Percentiles rank a stretch among this genome's conserved stretches.
phyloP scores from a whole-genome alignment of 192 early-diverging fungal genomes.

The Backusella tuberculispora region DNA sequence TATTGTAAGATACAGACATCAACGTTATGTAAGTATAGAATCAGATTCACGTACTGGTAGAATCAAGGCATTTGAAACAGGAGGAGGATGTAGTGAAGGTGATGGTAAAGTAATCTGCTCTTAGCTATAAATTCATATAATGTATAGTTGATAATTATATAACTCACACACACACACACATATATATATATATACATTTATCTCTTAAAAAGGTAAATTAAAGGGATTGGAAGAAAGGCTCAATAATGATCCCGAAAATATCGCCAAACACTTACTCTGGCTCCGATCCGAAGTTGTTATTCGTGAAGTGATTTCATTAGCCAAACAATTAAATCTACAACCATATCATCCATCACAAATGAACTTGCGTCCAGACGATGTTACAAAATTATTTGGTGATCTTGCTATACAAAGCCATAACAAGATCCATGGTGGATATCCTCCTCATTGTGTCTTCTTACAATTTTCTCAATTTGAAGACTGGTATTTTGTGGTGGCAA shows the following conservation, averaged over 20 bases:
- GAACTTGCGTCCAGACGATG: constrained; percentile 36
- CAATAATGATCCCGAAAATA: constrained; percentile 38
- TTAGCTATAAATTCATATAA: too few species aligned
- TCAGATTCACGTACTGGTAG: constrained; percentile 53
- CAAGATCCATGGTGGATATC: constrained; percentile 21
- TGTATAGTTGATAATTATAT: too few species aligned
- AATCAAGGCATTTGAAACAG: constrained; percentile 48
- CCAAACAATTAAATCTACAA: constrained; percentile 41
- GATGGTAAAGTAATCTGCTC: too few species aligned
- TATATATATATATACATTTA: too few species aligned
- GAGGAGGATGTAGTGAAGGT: constrained; percentile 46
- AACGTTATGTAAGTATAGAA: constrained; percentile 52
- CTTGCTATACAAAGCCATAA: background rate
- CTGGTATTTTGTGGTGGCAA: constrained; percentile 42
- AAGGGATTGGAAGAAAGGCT: constrained; percentile 36
- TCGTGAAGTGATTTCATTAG: constrained; percentile 40
- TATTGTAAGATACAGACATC: constrained; percentile 47
- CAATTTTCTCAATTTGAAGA: constrained; percentile 46
- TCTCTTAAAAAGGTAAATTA: constrained; percentile 28
- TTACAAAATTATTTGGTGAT: constrained; percentile 36
- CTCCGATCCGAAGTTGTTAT: constrained; percentile 42
- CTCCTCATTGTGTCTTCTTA: constrained; percentile 40
- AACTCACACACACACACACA: too few species aligned
- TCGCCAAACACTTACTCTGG: constrained; percentile 38
- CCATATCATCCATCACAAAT: constrained; percentile 40